Evolutionary conservation across 2,329 filamentous ascomycete genomes (phyloP), one percentile per base, ranked within the genome.

Genomic region (Phialemonium atrogriseum): DNA sequence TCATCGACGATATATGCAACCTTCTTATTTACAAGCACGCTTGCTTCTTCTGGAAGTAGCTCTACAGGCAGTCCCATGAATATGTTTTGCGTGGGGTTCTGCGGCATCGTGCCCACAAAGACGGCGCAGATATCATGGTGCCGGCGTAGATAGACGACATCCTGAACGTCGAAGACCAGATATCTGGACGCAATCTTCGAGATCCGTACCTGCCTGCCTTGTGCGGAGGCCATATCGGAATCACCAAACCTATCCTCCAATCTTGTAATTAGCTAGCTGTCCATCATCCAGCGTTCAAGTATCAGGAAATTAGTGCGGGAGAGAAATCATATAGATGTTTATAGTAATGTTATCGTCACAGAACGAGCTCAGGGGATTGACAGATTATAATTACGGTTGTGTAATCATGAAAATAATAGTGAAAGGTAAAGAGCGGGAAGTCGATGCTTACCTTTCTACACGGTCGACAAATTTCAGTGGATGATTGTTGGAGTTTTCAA

Each of bases 71-170:
- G 62, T 27, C 88, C 85, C 36, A 89, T 73, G 53, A 96, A 96
- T 36, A 94, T 73, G 60, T 94, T 96, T 59, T 98, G 91, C 46
- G 93, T 89, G 5, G 88, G 87, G 35, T 86, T 80, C 58, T 96
- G 88, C 2, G 91, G 89, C 18, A 94, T 77, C 7, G 84, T 88
- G 35, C 91, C 91, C 37, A 84, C 79, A 34, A 94, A 69, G 19
- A 91, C 81, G 41, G 87, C 87, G 50, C 83, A 88, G 47, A 94
- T 86, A 54, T 85, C 79, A 62, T 94, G 74, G 47, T 77, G 67
- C 40, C 84, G 77, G 43, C 91, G 83, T 40, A 94, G 68, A 54
- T 80, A 73, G 47, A 82, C 78, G 38, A 87, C 81, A 42, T 79
- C 77, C 51, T 87, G 75, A 47, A 86, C 75, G 54, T 94, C 86